Conservation (phyloP, 345 rosid species). For the Moricandia arvensis region DNA sequence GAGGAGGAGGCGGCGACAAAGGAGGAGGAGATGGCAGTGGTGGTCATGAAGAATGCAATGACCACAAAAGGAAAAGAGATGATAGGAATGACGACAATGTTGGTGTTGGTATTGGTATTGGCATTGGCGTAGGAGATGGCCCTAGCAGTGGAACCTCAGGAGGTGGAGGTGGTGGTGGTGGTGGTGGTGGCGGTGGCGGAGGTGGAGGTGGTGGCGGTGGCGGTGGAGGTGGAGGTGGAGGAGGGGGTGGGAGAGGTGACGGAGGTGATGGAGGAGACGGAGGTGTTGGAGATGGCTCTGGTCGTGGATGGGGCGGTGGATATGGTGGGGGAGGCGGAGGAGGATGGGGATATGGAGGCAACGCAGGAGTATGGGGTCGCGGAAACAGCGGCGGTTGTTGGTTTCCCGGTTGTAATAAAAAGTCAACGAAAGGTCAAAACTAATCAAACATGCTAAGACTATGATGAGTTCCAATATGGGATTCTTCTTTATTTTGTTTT, state of each 20-base stretch:
- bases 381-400: slow-evolving; percentile 30
- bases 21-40: not conserved
- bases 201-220: not conserved
- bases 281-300: slow-evolving; percentile 1
- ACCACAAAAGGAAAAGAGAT: slow-evolving; percentile 24
- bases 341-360: slow-evolving; percentile 27
- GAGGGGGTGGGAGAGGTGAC: not conserved
- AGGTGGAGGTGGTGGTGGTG: not conserved
- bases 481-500: slow-evolving; percentile 8
- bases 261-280: slow-evolving; percentile 2
- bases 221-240: slow-evolving; percentile 11
- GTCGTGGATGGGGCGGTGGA: slow-evolving; percentile 24
- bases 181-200: not conserved
- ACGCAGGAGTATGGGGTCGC: slow-evolving; percentile 20
- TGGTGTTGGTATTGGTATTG: slow-evolving; percentile 21
- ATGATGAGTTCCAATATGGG: not conserved
- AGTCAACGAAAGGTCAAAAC: slow-evolving; percentile 27
- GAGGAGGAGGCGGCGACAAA: not conserved
- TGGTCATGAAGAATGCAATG: slow-evolving; percentile 31
- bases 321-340: slow-evolving; percentile 27
- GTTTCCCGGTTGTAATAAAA: slow-evolving; percentile 37
- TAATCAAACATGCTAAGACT: slow-evolving; percentile 1
- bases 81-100: not conserved
- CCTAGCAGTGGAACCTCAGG: slow-evolving; percentile 16
- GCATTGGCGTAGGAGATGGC: slow-evolving; percentile 28